Base-by-base conservation (phyloP, 169 alveolate species). In the Besnoitia besnoiti region DNA sequence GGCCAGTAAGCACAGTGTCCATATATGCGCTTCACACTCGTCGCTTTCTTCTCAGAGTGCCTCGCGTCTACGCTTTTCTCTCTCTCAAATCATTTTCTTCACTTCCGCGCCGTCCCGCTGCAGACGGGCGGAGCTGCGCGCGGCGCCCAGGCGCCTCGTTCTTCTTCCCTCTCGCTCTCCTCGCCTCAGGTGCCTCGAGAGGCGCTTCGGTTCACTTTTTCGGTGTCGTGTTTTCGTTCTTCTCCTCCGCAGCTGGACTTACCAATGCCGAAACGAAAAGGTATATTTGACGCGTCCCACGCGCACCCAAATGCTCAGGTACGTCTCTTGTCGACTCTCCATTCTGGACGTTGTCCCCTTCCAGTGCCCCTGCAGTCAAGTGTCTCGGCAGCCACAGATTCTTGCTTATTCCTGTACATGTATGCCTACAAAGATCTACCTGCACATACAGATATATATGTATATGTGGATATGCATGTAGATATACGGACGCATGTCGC, bases 281-380 rank as follows among this genome's bases (percentile, higher is more conserved):
- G 93, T 89, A 37, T 89, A 89, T n/a, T 80, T 89, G 37, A 59
- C 80, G 75, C 88, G 93, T 46, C 93, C 93, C 42, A 37, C 93
- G 55, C 77, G 93, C 44, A 89, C 93, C 42, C 93, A 89, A 61
- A 77, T 76, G 50, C 93, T 89, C 46, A 73, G 47, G 93, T 89
- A 75, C 35, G 73, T 35, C 76, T n/a, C 59, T 3, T 16, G 8
- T 73, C 44, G 14, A 33, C 80, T 61, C 76, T 61, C 76, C 37
- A 4, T 61, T 24, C 5, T 24, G 19, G 30, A 61, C 12, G 37
- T n/a, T n/a, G n/a, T n/a, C n/a, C n/a, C n/a, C n/a, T n/a, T n/a
- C n/a, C n/a, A n/a, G n/a, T n/a, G n/a, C n/a, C n/a, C n/a, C n/a
- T n/a, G n/a, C n/a, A n/a, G 37, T 19, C 76, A 61, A 24, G 30